These are phyloP conservation scores for Schrenkiella parvula DNA, from an alignment of 345 rosid species.

Conservation along the genomic window DNA sequence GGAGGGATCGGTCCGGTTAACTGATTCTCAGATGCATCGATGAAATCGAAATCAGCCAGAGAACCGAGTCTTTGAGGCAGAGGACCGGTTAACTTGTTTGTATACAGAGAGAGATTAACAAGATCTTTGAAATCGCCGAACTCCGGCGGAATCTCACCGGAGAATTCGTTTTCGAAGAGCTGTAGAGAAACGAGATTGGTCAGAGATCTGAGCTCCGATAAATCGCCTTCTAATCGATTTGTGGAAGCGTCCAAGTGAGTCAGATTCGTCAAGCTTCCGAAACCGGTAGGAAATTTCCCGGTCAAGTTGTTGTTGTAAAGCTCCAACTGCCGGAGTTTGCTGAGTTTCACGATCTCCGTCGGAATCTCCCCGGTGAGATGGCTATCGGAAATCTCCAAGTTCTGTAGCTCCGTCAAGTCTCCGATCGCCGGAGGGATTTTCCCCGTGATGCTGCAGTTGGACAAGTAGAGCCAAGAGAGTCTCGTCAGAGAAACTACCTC, in stretches of 20 bases:
- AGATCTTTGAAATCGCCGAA: conserved; percentile 62
- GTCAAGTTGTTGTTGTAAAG: conserved; percentile 51
- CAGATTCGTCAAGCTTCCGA: conserved; percentile 60
- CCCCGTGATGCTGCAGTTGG: conserved; percentile 63
- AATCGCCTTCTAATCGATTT: conserved; percentile 53
- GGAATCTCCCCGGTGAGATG: conserved; percentile 58
- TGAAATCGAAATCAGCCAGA: conserved; percentile 58
- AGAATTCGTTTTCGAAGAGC: conserved; percentile 45
- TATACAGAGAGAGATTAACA: conserved; percentile 65
- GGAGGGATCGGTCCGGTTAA: conserved; percentile 79
- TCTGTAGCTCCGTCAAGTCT: conserved; percentile 47
- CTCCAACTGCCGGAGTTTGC: conserved; percentile 68
- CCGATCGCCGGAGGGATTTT: conserved; percentile 60
- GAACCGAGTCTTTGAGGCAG: conserved; percentile 73
- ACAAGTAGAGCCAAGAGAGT: conserved; percentile 55
- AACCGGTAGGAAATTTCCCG: conserved; percentile 65
- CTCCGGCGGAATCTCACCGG: conserved; percentile 73
- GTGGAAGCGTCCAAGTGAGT: conserved; percentile 57
- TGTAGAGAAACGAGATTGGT: conserved; percentile 61
- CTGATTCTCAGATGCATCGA: conserved; percentile 79
- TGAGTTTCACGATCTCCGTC: conserved; percentile 47
- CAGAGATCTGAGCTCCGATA: conserved; percentile 55
- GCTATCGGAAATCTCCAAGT: conserved; percentile 55
- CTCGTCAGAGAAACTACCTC: conserved; percentile 46
- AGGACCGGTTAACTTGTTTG: conserved; percentile 60